Evolutionary conservation across 257 asterid species (phyloP), one percentile per base, ranked within the genome.

Genomic region (Petunia secreta): DNA sequence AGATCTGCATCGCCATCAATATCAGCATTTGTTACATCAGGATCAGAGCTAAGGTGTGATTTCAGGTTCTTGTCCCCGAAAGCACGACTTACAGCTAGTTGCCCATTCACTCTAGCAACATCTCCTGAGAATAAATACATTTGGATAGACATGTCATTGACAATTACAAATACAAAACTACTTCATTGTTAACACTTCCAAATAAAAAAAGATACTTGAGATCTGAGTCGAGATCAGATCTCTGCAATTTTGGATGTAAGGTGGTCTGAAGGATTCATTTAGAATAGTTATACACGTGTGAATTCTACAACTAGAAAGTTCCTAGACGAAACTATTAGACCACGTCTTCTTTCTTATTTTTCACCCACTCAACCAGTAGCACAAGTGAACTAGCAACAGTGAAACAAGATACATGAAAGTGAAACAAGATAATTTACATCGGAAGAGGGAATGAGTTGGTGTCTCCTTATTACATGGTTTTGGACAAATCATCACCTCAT

Each of bases 81-180:
- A 73, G 98, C 98, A 16, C 98, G 96, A 55, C 97, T 92, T 75
- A 94, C 98, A 3, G 98, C 98, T 69, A 94, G 86, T 82, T 94
- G 98, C 2, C 98, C 97, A 36, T 94, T 87, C 63, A 94, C 98
- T 73, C 98, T 86, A 9, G 98, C 93, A 75, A 94, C 98, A 75
- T 94, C 98, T 57, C 98, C 98, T 94, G 94, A 67, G 25, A 79
- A 10, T 81, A 63, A 54, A 80, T 41, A 63, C 60, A 85, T 59
- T 16, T 25, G 16, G 40, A 58, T 36, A 74, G 52, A 76, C 62
- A 71, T 36, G 62, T 74, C 77, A 66, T 63, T 57, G 9, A 58
- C 80, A 76, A 39, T 81, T 41, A 57, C 43, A 63, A 25, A 2
- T n/a, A 39, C 62, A 77, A 44, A 53, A 67, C 25, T 25, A 25